Conservation (phyloP, 2,329 filamentous ascomycete genomes). For the Pseudogymnoascus sp. region DNA sequence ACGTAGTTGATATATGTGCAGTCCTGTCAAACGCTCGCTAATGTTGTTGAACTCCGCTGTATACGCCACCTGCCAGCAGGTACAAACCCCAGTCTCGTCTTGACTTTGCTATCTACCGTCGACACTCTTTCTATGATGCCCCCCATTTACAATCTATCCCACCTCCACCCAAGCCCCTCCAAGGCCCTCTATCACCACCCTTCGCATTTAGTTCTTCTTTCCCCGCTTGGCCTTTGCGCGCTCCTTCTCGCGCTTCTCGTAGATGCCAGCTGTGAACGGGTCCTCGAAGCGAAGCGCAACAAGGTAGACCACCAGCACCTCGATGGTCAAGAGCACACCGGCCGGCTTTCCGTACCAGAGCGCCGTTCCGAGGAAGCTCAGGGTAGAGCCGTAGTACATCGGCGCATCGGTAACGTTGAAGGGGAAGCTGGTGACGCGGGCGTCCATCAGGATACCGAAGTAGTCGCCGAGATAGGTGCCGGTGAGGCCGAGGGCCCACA, state of each 20-base stretch:
- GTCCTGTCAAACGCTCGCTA: conserved; percentile 8
- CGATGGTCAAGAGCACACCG: conserved; percentile 64
- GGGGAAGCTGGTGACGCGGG: conserved; percentile 88
- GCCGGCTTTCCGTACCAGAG: conserved; percentile 81
- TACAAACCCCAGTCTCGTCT: neutral
- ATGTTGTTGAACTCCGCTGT: conserved; percentile 7
- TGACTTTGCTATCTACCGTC: neutral
- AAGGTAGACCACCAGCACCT: conserved; percentile 71
- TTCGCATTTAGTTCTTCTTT: conserved; percentile 23
- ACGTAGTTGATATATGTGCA: conserved; percentile 10
- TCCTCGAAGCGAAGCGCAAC: conserved; percentile 82
- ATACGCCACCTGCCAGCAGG: conserved; percentile 3
- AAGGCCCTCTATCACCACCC: neutral
- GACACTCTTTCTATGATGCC: neutral
- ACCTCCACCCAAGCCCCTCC: neutral
- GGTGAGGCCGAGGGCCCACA: conserved; percentile 86
- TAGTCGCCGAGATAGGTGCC: conserved; percentile 97
- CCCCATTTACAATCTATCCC: neutral
- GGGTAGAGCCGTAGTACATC: conserved; percentile 93
- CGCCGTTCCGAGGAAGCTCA: conserved; percentile 85
- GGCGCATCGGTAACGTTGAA: conserved; percentile 87
- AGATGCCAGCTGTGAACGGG: conserved; percentile 89
- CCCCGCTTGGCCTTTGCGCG: conserved; percentile 33
- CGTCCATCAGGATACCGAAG: conserved; percentile 96
- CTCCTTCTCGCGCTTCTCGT: conserved; percentile 69